Base-by-base conservation (phyloP, 345 rosid species). In the Rhizophora apiculata region DNA sequence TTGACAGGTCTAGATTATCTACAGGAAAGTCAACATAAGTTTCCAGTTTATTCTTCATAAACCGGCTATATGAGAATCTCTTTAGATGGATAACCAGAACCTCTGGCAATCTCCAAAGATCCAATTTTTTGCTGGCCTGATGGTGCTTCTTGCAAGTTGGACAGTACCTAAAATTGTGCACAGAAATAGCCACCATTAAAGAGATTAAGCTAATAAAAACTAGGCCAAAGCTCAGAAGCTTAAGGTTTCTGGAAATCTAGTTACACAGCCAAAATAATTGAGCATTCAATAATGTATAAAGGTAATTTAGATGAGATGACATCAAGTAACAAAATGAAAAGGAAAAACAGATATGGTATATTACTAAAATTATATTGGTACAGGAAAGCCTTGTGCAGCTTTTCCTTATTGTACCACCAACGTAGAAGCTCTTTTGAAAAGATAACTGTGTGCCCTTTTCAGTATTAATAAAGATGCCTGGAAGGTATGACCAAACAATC, bases 41-140 rank as follows among this genome's bases (percentile, higher is more conserved):
- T 85, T 92, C 99, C 62, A 95, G 86, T 84, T 95, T 95, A 87
- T 90, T 90, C 79, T 95, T 95, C 82, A 79, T 58, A 79, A 72
- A 95, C 60, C 87, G 91, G 72, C 89, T 92, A 75, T 90, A 95
- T 2, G 99, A 92, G 80, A 95, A 92, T 80, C 99, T 85, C 79
- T 95, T 95, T 51, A 95, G 78, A 85, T 95, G 99, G 80, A 92
- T 86, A 59, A 95, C 96, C 59, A 95, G 82, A 78, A 92, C 90
- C 85, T 92, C 90, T 20, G 99, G 99, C 72, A 92, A 75, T 76
- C 99, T 90, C 99, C 99, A 92, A 36, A 92, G 97, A 77, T 95
- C 98, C 74, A 95, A 83, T 77, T 90, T 95, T 81, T 95, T 95
- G 74, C 87, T 82, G 55, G 99, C 99, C 82, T 95, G 99, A 24